Evolutionary conservation across 768 basidiomycete genomes (phyloP).

Genomic region (Tricholoma bakamatsutake): DNA sequence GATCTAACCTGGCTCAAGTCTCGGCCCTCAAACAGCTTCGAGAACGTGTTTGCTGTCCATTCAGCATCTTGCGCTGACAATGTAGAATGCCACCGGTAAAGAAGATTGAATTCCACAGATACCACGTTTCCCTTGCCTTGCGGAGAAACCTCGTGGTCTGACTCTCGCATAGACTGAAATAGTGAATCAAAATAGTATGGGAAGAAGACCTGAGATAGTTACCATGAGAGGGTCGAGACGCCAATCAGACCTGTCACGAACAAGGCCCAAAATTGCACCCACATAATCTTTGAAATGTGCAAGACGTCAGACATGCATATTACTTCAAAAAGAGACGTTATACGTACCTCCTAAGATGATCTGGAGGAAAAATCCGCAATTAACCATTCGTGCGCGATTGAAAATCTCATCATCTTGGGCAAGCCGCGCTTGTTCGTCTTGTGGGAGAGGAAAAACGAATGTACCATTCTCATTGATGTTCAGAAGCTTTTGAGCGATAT

Average conservation of each 20-base stretch:
- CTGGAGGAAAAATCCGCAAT: slow-evolving; percentile 67
- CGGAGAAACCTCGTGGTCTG: slow-evolving; percentile 46
- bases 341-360: slow-evolving; percentile 51
- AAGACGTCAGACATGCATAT: neutral
- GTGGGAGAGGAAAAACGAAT: slow-evolving; percentile 27
- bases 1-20: slow-evolving; percentile 34
- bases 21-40: slow-evolving; percentile 32
- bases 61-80: slow-evolving; percentile 46
- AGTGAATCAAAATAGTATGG: neutral
- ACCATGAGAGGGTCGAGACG: slow-evolving; percentile 65
- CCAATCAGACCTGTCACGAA: slow-evolving; percentile 60
- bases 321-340: neutral
- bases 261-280: slow-evolving; percentile 65
- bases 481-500: slow-evolving; percentile 59
- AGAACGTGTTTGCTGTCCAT: slow-evolving; percentile 50
- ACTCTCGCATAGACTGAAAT: slow-evolving; percentile 42
- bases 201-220: slow-evolving; percentile 4
- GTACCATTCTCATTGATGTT: slow-evolving; percentile 61
- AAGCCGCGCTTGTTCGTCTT: slow-evolving; percentile 18
- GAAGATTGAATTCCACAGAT: slow-evolving; percentile 69
- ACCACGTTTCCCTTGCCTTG: slow-evolving; percentile 72
- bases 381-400: slow-evolving; percentile 65
- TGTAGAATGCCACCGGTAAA: slow-evolving; percentile 64
- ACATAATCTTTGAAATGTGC: slow-evolving; percentile 49
- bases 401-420: slow-evolving; percentile 76